Percentiles rank a stretch among this genome's conserved stretches.
Evolutionary conservation across 139 green algal species (phyloP).

Genomic region (Astrephomene gubernaculifera): DNA sequence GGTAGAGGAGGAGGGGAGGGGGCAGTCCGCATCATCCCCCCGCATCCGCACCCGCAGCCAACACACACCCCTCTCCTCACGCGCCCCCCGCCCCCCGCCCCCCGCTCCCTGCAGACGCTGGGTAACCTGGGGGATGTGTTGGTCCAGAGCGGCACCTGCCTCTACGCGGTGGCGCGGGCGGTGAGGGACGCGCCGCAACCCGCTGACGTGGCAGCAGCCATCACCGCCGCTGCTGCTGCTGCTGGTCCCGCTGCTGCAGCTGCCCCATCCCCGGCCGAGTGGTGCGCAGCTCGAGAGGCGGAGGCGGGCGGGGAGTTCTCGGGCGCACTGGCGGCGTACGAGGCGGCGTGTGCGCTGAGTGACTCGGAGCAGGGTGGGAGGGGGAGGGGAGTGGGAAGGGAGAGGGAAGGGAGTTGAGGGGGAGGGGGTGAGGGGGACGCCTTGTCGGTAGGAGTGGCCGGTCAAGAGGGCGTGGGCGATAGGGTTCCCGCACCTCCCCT

Average conservation of each 20-base stretch:
- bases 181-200: neutral
- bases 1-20: neutral
- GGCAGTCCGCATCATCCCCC: too few species aligned
- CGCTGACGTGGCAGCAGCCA: too few species aligned
- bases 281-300: constrained; percentile 20
- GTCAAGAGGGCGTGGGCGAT: too few species aligned
- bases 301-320: constrained; percentile 10
- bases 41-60: neutral
- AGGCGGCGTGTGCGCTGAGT: constrained; percentile 39
- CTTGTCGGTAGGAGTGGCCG: neutral
- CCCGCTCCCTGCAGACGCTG: constrained; percentile 28
- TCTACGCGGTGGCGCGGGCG: neutral
- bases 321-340: constrained; percentile 40
- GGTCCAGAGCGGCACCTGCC: constrained; percentile 52
- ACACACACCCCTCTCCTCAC: neutral
- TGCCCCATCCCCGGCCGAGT: neutral
- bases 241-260: too few species aligned
- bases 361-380: constrained; percentile 45
- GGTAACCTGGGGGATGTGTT: constrained; percentile 77
- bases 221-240: neutral
- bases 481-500: too few species aligned
- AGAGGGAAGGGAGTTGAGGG: neutral
- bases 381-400: neutral
- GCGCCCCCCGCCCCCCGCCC: neutral
- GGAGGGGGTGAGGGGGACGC: neutral